Conservation (phyloP, 768 basidiomycete species). For the Suillus placidus region DNA sequence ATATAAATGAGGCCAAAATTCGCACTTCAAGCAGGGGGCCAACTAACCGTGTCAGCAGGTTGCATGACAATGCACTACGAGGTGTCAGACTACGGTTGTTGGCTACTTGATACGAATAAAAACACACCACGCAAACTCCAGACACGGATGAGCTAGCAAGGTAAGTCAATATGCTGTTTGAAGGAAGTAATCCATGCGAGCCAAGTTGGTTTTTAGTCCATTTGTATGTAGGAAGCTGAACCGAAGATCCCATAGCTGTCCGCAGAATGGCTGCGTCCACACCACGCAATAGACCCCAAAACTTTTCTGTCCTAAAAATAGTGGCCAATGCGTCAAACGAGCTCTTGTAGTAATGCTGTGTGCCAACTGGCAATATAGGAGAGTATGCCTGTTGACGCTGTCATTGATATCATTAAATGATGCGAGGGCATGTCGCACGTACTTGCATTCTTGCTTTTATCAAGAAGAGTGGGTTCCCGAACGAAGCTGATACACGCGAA, state of each 20-base stretch:
- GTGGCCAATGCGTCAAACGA: slow-evolving; percentile 80
- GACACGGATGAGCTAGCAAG: slow-evolving; percentile 86
- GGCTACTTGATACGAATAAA: slow-evolving; percentile 6
- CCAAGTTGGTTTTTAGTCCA: slow-evolving; percentile 85
- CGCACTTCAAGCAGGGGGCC: slow-evolving; percentile 17
- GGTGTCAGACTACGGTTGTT: slow-evolving; percentile 1
- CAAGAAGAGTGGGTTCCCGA: slow-evolving; percentile 91
- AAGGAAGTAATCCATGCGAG: slow-evolving; percentile 64
- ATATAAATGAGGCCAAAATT: background rate
- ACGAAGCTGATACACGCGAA: slow-evolving; percentile 47
- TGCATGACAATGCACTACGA: slow-evolving; percentile 88
- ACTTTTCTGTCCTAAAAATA: slow-evolving; percentile 77
- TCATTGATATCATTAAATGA: slow-evolving; percentile 6
- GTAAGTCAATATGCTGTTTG: slow-evolving; percentile 85
- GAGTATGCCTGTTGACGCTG: slow-evolving; percentile 77
- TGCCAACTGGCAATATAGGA: slow-evolving; percentile 89
- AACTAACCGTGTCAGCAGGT: slow-evolving; percentile 81
- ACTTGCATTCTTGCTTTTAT: slow-evolving; percentile 99
- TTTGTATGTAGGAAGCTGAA: slow-evolving; percentile 95
- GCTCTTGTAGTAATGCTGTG: slow-evolving; percentile 89
- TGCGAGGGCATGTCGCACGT: background rate
- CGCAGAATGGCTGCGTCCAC: slow-evolving; percentile 92
- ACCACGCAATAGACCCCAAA: slow-evolving; percentile 83
- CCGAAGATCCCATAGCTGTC: slow-evolving; percentile 94
- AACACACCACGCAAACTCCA: slow-evolving; percentile 86